Evolutionary conservation across 2,329 filamentous ascomycete species (phyloP).

Genomic region (Nemania sp.): DNA sequence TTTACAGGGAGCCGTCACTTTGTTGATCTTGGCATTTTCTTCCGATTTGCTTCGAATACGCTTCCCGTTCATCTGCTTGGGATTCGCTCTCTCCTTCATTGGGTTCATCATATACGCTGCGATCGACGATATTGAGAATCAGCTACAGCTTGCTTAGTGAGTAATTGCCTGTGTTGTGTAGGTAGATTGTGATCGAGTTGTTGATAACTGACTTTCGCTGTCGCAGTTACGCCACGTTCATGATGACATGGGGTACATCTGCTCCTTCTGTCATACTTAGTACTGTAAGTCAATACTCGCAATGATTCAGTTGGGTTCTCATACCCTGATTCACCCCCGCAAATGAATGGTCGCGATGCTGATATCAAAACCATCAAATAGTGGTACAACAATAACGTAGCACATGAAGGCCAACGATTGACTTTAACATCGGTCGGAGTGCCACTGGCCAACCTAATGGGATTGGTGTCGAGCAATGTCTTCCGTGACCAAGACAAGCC

Average conservation of each 20-base stretch:
- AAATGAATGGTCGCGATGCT: slow-evolving; percentile 47
- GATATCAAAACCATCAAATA: slow-evolving; percentile 15
- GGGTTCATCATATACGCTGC: slow-evolving; percentile 80
- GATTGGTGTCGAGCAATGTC: slow-evolving; percentile 70
- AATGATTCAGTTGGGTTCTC: too few species aligned
- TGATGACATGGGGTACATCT: slow-evolving; percentile 82
- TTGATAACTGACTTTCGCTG: background rate
- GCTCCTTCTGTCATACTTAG: slow-evolving; percentile 71
- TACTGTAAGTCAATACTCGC: slow-evolving; percentile 33
- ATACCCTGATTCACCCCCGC: background rate
- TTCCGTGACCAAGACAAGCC: slow-evolving; percentile 67
- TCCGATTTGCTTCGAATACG: slow-evolving; percentile 70
- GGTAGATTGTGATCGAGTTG: too few species aligned
- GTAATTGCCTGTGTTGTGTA: background rate
- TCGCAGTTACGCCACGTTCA: slow-evolving; percentile 68
- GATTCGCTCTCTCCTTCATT: slow-evolving; percentile 73
- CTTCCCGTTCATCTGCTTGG: slow-evolving; percentile 74
- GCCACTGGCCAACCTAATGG: slow-evolving; percentile 77
- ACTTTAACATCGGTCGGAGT: slow-evolving; percentile 73
- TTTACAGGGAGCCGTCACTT: slow-evolving; percentile 65
- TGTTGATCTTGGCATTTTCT: slow-evolving; percentile 72
- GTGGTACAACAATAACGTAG: slow-evolving; percentile 85
- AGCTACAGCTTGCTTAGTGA: slow-evolving; percentile 67
- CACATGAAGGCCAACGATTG: slow-evolving; percentile 73
- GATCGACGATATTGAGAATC: slow-evolving; percentile 63